Base-by-base conservation (phyloP, 192 early-diverging fungal species). In the Coemansia sp. region DNA sequence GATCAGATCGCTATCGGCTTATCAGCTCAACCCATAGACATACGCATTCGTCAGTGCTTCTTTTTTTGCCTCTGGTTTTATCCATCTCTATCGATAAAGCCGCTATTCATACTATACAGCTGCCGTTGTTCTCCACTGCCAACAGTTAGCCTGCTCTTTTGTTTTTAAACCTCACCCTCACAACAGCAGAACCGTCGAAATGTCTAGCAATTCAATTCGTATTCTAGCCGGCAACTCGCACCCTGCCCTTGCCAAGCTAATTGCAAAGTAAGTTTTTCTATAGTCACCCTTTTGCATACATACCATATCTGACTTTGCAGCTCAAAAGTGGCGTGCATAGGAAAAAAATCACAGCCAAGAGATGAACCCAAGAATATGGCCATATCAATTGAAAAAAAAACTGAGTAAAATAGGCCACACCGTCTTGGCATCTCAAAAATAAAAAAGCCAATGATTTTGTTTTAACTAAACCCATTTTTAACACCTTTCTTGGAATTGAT, bases 191-290 rank as follows among this genome's bases (percentile, higher is more conserved):
- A 40, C 7, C 42, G 40, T 45, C 48, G 48, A 30, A 66, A 90
- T 92, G 90, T 81, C 90, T 57, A 86, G 90, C 74, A 98, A 96
- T 84, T 91, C 91, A 48, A 98, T 98, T 80, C 94, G 95, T 76
- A 94, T 98, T 76, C 93, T 98, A 67, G 86, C 96, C 10, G 96
- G 96, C 56, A 98, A 97, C 83, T 94, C 94, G 22, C 96, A 98
- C 83, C 87, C 92, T 58, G 93, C 93, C 55, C 90, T 98, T 69
- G 92, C 96, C 54, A 84, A 86, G 72, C 85, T 92, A 30, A 93
- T 98, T 61, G 96, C 95, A 69, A 92, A 89, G 94, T 95, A 87
- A 79, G 85, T 66, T 29, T n/a, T 40, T 25, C 22, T 0, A 25
- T 25, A 25, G 22, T 25, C 22, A 25, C 22, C 22, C 22, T 18